Conservation (phyloP, 2,329 filamentous ascomycete genomes). For the Alternaria viburni region DNA sequence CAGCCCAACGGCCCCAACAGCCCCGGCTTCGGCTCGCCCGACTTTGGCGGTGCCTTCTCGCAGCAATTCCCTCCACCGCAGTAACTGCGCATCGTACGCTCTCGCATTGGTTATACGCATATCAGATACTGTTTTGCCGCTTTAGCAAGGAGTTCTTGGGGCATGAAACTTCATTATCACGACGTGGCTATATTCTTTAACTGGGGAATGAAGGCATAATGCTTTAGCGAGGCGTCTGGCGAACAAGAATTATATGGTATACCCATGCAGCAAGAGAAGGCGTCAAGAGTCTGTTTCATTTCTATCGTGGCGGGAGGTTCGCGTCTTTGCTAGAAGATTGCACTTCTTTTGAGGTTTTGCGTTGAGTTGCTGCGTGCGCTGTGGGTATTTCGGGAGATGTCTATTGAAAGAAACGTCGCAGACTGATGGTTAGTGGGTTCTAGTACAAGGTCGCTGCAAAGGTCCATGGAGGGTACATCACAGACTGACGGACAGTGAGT, state of each 20-base stretch:
- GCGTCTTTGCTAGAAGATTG: not conserved
- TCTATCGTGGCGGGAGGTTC: not conserved
- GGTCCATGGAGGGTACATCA: not conserved
- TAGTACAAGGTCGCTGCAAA: not conserved
- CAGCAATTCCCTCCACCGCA: conserved; percentile 15
- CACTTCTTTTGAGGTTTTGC: not conserved
- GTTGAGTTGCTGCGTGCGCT: not conserved
- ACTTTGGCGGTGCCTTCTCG: conserved; percentile 15
- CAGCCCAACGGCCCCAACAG: conserved; percentile 8
- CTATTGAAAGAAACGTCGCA: not conserved
- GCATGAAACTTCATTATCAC: conserved; percentile 4
- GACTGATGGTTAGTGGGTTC: not conserved
- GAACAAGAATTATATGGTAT: conserved; percentile 7
- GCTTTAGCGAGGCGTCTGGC: conserved; percentile 22
- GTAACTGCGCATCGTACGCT: not conserved
- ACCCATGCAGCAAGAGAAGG: conserved; percentile 8
- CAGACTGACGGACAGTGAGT: not conserved
- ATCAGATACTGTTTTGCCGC: conserved; percentile 7
- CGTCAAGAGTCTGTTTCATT: conserved; percentile 1
- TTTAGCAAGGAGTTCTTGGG: conserved; percentile 15
- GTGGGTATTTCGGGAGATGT: not conserved
- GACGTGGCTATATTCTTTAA: not conserved
- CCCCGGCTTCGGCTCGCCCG: conserved; percentile 3
- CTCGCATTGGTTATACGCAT: conserved; percentile 1
- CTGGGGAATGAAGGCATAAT: conserved; percentile 4